Conservation (phyloP, 1,284 basidiomycete genomes). For the Malassezia yamatoensis region DNA sequence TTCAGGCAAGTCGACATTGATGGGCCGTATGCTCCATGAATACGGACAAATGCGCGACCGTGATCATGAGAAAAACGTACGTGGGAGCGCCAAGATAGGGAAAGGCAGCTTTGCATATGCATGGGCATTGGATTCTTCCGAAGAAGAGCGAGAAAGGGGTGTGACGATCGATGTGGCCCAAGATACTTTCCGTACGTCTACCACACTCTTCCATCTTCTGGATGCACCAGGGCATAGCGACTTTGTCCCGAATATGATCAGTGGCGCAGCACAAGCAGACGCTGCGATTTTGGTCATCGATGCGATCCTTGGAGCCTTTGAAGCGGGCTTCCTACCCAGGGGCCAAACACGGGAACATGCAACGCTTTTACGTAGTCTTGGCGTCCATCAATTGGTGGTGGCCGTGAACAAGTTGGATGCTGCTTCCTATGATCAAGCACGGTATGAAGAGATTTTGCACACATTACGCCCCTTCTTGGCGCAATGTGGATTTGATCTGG, state of each 20-base stretch:
- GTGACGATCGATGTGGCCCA: conserved; percentile 95
- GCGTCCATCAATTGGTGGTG: conserved; percentile 84
- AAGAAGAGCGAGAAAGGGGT: conserved; percentile 84
- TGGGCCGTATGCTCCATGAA: conserved; percentile 88
- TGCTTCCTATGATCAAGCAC: conserved; percentile 60
- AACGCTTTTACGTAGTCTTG: conserved; percentile 78
- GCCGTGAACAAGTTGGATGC: conserved; percentile 87
- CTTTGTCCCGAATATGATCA: conserved; percentile 99
- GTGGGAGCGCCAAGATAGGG: conserved; percentile 78
- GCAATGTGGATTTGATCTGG: conserved; percentile 71
- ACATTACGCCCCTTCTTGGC: conserved; percentile 69
- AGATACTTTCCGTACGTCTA: conserved; percentile 66
- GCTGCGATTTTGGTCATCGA: conserved; percentile 92
- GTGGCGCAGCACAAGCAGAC: conserved; percentile 91
- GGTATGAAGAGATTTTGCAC: conserved; percentile 74
- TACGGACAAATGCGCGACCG: conserved; percentile 78
- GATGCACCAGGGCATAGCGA: conserved; percentile 95
- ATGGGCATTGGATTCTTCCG: conserved; percentile 87
- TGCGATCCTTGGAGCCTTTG: conserved; percentile 79
- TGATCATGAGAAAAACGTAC: conserved; percentile 70
- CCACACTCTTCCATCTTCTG: conserved; percentile 75
- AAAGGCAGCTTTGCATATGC: conserved; percentile 95
- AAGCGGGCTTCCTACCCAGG: conserved; percentile 83
- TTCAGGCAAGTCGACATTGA: conserved; percentile 94
- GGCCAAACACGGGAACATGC: conserved; percentile 97